Base-by-base conservation (phyloP, 148 eudicot genomes). In the Rhododendron kiyosumense region DNA sequence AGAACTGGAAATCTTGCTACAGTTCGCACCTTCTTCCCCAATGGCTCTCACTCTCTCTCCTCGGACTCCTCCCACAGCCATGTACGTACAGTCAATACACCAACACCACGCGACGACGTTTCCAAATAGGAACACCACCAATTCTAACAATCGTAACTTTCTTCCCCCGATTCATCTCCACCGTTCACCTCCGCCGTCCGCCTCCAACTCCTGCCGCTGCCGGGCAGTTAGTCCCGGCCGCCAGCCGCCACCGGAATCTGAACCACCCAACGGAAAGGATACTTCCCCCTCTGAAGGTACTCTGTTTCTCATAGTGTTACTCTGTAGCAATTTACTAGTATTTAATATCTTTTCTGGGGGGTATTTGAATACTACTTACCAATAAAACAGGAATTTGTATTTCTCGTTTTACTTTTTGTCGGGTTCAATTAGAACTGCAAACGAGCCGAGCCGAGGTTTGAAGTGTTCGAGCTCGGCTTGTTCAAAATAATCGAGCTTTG, bases 231-330 rank as follows among this genome's bases (percentile, higher is more conserved):
- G 85, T 81, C 86, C 92, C 36, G 90, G 85, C 69, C 89, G 91
- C 77, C 91, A 91, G 46, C 89, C 93, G 41, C 90, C 91, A 57
- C 90, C 90, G 17, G 87, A 84, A 52, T 74, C 90, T 14, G 94
- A 89, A 1, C 82, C 46, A 2, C 52, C 81, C 15, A 0, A 2
- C 7, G 52, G 32, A 41, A 43, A 45, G 32, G 52, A 46, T 5
- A 48, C 89, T 46, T 71, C 46, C 38, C 79, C 85, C n/a, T 34
- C 65, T n/a, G 85, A 86, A 79, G 92, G 95, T 94, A 86, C 69
- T 20, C 10, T 41, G 15, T 79, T 80, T 43, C n/a, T 7, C n/a
- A 51, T 11, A 12, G 59, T 22, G 7, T 18, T 36, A 45, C 2
- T 83, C 41, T 78, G 49, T 51, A 28, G 45, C 7, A 12, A 69